Percentiles rank a stretch among this genome's conserved stretches.
phyloP scores from a whole-genome alignment of 495 filamentous ascomycete genomes.

The Gamarada debralockiae region DNA sequence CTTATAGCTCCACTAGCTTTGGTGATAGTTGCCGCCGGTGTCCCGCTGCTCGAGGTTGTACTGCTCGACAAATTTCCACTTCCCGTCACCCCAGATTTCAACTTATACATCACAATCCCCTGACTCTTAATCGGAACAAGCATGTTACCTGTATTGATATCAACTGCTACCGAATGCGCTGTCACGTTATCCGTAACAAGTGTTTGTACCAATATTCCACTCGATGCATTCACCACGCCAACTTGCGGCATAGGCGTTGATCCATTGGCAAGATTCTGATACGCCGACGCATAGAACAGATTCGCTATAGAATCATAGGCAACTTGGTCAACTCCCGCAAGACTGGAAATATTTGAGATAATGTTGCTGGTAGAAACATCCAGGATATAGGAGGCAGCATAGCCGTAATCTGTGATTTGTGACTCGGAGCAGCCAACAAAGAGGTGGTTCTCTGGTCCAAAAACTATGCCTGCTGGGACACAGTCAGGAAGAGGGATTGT shows the following conservation, averaged over 20 bases:
- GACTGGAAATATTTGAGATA: neutral
- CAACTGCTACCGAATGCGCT: neutral
- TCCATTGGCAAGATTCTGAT: neutral
- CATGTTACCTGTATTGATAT: neutral
- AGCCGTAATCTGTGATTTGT: neutral
- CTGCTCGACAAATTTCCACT: no score
- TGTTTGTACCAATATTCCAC: neutral
- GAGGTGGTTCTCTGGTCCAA: neutral
- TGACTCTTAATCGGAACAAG: neutral
- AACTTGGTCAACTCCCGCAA: neutral
- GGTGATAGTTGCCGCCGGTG: neutral
- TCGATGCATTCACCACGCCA: neutral
- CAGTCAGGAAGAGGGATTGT: neutral
- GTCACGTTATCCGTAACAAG: neutral
- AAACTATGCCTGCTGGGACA: neutral
- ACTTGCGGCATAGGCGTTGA: neutral
- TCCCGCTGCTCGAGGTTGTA: no score
- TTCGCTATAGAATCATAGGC: neutral
- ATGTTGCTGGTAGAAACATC: neutral
- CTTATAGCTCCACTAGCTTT: neutral
- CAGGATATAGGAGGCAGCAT: neutral
- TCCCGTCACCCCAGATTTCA: neutral
- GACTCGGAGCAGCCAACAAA: neutral
- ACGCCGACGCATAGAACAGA: neutral
- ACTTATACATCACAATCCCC: neutral